phyloP scores from a whole-genome alignment of 345 rosid species.

The Populus pruinosa region DNA sequence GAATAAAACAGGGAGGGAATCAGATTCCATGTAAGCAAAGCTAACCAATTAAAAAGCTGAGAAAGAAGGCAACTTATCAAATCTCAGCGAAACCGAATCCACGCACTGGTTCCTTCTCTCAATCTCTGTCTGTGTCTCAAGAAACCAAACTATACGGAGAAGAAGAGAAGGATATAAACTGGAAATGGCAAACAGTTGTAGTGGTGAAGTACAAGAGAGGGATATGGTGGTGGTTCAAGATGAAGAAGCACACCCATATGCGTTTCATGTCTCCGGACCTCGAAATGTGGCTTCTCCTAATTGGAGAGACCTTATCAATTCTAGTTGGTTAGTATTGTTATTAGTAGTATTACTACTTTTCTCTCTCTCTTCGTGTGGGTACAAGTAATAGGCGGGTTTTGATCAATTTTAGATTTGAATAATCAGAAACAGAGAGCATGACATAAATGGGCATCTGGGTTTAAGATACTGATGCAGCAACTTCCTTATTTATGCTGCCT shows the following conservation, averaged over 20 bases:
- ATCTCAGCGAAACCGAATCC: not conserved
- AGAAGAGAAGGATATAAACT: not conserved
- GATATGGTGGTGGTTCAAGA: conserved; percentile 15
- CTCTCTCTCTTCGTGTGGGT: not conserved
- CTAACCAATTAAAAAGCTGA: not conserved
- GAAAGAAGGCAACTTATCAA: not conserved
- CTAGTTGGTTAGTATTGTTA: conserved; percentile 67
- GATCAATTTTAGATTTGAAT: not conserved
- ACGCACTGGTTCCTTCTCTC: not conserved
- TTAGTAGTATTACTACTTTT: not conserved
- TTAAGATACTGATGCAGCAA: not conserved
- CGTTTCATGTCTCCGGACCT: conserved; percentile 91
- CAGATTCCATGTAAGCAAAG: not conserved
- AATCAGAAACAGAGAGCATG: not conserved
- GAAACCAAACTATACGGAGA: not conserved
- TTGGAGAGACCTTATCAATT: conserved; percentile 92
- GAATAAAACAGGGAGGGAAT: not conserved
- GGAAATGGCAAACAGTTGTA: not conserved
- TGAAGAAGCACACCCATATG: conserved; percentile 73
- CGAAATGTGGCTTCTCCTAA: conserved; percentile 79
- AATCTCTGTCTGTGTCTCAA: not conserved
- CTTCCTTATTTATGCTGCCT: not conserved
- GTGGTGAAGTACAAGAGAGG: not conserved
- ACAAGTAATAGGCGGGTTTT: not conserved
- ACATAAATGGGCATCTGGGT: not conserved